These are phyloP conservation scores for Leccinum incarnatum DNA, from an alignment of 768 basidiomycete species.

Conservation along the genomic window DNA sequence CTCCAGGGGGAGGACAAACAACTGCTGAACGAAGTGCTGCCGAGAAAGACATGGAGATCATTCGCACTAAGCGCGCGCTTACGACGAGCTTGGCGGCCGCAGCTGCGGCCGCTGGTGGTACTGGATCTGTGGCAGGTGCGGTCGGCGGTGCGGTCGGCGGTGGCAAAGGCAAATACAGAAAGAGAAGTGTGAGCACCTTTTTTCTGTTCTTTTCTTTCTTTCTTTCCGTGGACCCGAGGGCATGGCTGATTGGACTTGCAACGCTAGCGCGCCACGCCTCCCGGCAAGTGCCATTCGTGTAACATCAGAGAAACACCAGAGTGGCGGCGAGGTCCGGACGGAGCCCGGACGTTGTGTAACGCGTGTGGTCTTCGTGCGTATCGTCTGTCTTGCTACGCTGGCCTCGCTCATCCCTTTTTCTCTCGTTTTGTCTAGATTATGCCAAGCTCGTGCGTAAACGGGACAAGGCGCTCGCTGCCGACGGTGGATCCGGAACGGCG, in stretches of 20 bases:
- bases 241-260: slow-evolving; percentile 24
- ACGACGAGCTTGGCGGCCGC: slow-evolving; percentile 58
- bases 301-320: slow-evolving; percentile 88
- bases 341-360: slow-evolving; percentile 80
- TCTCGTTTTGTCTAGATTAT: slow-evolving; percentile 45
- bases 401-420: too few species aligned
- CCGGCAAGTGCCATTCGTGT: slow-evolving; percentile 85
- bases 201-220: background rate
- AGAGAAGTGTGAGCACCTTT: slow-evolving; percentile 68
- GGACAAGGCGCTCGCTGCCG: slow-evolving; percentile 58
- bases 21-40: slow-evolving; percentile 58
- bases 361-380: slow-evolving; percentile 75
- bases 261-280: slow-evolving; percentile 75
- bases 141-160: slow-evolving; percentile 22
- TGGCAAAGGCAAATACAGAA: slow-evolving; percentile 76
- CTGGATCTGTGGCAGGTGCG: slow-evolving; percentile 33
- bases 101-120: slow-evolving; percentile 37
- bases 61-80: slow-evolving; percentile 74
- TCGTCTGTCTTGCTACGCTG: background rate
- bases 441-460: slow-evolving; percentile 80
- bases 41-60: slow-evolving; percentile 83
- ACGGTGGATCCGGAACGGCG: slow-evolving; percentile 42
- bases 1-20: slow-evolving; percentile 21
- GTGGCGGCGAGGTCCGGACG: slow-evolving; percentile 83
- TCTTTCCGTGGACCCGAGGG: background rate